Evolutionary conservation across 2,329 filamentous ascomycete species (phyloP).

Genomic region (Xylariales sp.): DNA sequence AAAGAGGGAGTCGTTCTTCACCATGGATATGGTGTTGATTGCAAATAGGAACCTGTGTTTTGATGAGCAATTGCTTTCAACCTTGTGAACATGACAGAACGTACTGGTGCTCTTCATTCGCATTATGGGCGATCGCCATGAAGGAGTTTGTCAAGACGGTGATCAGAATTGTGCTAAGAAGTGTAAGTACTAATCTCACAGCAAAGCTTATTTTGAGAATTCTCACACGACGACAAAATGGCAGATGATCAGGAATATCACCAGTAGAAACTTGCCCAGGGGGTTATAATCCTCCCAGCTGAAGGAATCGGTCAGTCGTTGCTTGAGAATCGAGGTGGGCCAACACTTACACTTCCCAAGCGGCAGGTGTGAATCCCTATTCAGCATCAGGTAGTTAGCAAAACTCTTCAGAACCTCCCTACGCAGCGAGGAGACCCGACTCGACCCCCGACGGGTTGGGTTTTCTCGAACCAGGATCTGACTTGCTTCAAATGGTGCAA

Average conservation of each 20-base stretch:
- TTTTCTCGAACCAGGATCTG: no score
- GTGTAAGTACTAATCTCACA: neutral
- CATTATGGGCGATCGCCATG: constrained; percentile 90
- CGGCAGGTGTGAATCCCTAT: constrained; percentile 83
- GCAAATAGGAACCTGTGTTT: constrained; percentile 71
- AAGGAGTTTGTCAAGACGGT: constrained; percentile 96
- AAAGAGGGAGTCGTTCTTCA: constrained; percentile 95
- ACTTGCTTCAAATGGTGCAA: no score
- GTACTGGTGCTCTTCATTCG: constrained; percentile 80
- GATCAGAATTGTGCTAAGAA: constrained; percentile 74
- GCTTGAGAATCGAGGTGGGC: neutral
- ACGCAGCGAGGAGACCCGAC: no score
- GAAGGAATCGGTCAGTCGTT: constrained; percentile 15
- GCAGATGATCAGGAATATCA: constrained; percentile 85
- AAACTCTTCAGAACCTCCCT: no score
- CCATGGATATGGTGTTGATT: constrained; percentile 96
- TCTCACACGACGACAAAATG: constrained; percentile 80
- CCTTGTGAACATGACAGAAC: constrained; percentile 17
- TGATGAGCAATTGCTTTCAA: constrained; percentile 10
- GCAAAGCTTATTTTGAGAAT: neutral
- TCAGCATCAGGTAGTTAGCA: no score
- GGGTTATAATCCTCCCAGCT: constrained; percentile 70
- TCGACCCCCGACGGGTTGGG: no score
- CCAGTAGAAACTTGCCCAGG: constrained; percentile 70
- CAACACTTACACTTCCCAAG: constrained; percentile 72